These are phyloP conservation scores for Flaveria linearis DNA, from an alignment of 129 eudicot species.

Conservation along the genomic window DNA sequence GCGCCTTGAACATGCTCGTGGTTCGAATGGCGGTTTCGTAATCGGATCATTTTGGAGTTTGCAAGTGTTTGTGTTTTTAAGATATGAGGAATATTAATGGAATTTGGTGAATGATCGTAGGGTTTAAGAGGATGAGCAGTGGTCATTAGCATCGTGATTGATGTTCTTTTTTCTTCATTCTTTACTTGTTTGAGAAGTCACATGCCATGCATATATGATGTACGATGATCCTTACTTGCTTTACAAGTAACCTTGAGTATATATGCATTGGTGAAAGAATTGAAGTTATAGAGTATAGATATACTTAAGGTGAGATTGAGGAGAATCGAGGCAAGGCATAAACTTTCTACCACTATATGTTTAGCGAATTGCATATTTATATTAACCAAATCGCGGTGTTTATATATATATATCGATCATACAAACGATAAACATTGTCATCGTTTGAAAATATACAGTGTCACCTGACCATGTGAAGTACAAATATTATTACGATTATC, in stretches of 20 bases:
- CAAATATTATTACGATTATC: too few species aligned
- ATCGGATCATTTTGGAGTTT: conserved; percentile 38
- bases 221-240: conserved; percentile 23
- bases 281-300: too few species aligned
- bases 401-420: too few species aligned
- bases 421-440: background rate
- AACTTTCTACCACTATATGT: background rate
- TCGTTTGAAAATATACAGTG: background rate
- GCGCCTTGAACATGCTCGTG: conserved; percentile 20
- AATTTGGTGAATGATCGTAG: conserved; percentile 4
- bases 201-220: conserved; percentile 32
- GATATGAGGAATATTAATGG: conserved; percentile 14
- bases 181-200: conserved; percentile 38
- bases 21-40: conserved; percentile 45
- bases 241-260: conserved; percentile 35
- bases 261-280: too few species aligned
- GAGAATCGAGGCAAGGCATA: conserved; percentile 38
- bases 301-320: background rate
- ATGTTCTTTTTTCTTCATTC: conserved; percentile 33
- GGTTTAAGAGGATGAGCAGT: conserved; percentile 51
- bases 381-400: background rate
- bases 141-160: conserved; percentile 43
- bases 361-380: background rate
- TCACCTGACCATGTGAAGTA: too few species aligned
- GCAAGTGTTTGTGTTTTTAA: conserved; percentile 48